Evolutionary conservation across 345 rosid species (phyloP), one percentile per base, ranked within the genome.

Genomic region (Reutealis trisperma): DNA sequence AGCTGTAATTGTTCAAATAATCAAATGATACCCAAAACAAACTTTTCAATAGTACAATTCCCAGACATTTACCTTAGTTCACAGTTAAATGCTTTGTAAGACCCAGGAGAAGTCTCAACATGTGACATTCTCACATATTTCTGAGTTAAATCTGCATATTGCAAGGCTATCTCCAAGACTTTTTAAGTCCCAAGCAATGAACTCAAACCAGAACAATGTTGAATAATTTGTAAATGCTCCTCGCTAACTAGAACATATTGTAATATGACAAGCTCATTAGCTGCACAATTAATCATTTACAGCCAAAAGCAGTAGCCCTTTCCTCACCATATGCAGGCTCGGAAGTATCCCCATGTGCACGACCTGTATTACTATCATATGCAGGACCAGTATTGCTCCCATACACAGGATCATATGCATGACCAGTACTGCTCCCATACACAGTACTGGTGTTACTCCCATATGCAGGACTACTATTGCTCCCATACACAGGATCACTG

Each of bases 71-170:
- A 63, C 34, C 12, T 72, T 13, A 14, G 70, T 74, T 74, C 51
- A 74, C 41, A 4, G 41, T n/a, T 11, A 63, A 7, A 34, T 51
- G 27, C 12, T 16, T 16, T 42, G 27, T 14, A 41, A 52, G 59
- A 47, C 13, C 6, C 30, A 37, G 41, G 41, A 5, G 59, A n/a
- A 24, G 16, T 62, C 52, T 4, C 47, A 6, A 63, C 58, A 74
- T 74, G 47, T 22, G n/a, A 63, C 44, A 49, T 57, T 18, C 25
- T 24, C 77, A 62, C 42, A 55, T 41, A 37, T n/a, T 63, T 52
- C 44, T 1, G 32, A 64, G 41, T 51, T 63, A 51, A 63, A 51
- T 34, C 49, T n/a, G 71, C 45, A 34, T 32, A 49, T 16, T 14
- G 44, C 9, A 41, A 58, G 13, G 1, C 30, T 18, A 52, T 37